Base-by-base conservation (phyloP, 1,284 basidiomycete species). In the Boletus sp. region DNA sequence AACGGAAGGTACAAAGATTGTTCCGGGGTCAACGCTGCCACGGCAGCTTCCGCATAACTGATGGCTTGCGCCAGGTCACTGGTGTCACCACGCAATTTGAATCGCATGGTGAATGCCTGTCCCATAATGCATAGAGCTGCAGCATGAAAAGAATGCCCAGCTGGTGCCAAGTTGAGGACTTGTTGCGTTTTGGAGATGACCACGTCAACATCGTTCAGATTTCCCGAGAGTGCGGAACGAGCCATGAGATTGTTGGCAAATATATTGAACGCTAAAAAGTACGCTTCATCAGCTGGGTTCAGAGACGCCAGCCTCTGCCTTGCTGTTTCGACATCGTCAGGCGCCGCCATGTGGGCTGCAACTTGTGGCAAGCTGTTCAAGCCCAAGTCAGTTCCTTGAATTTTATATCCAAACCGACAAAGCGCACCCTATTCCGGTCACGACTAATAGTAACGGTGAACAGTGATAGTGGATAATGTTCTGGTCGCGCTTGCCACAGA, bases 131-230 rank as follows among this genome's bases (percentile, higher is more conserved):
- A 58, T 7, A 65, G 37, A 33, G 58, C 60, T 6, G 43, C 16
- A n/a, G 68, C 54, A 25, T 40, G 69, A 47, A 44, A 47, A 43
- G 37, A 23, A 55, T 61, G 60, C 6, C 55, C 54, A 16, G 61
- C 48, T 14, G 61, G 61, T 21, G 57, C 52, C 30, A 64, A 51
- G 27, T 56, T 50, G 14, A 68, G 59, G 44, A 58, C 23, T 23
- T 56, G 52, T 44, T 53, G 62, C n/a, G 37, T 51, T 23, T 55
- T 47, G 14, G 35, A 23, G 43, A 74, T 23, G 13, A 44, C 65
- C 27, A 73, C 69, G 33, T 71, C 60, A 16, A 74, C 49, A 23
- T 74, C 71, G n/a, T 53, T 49, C 16, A 17, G 49, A 31, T 67
- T 56, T 43, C 58, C 16, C 6, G 44, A 59, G 25, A 23, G 50